Evolutionary conservation across 495 filamentous ascomycete genomes (phyloP).

Genomic region (Eremomyces bilateralis): DNA sequence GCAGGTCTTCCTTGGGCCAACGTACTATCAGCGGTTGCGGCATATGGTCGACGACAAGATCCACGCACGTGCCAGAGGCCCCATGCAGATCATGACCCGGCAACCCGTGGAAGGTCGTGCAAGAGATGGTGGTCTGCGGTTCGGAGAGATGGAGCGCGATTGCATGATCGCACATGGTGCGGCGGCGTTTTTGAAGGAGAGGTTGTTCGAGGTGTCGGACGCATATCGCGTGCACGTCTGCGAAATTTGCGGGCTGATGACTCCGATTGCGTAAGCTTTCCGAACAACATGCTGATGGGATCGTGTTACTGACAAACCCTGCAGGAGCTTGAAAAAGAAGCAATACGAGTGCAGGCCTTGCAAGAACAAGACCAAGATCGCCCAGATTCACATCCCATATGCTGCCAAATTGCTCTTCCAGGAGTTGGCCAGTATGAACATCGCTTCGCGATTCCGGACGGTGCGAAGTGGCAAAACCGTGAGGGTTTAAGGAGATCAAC

Average conservation of each 20-base stretch:
- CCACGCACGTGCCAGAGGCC: slow-evolving; percentile 84
- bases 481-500: too few relatives aligned
- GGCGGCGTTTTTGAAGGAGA: slow-evolving; percentile 88
- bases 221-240: slow-evolving; percentile 98
- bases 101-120: slow-evolving; percentile 98
- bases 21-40: slow-evolving; percentile 94
- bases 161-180: slow-evolving; percentile 99
- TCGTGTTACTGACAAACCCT: slow-evolving; percentile 12
- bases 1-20: slow-evolving; percentile 92
- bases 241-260: slow-evolving; percentile 98
- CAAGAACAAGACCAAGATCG: slow-evolving; percentile 96
- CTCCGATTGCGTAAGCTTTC: slow-evolving; percentile 79
- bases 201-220: slow-evolving; percentile 90
- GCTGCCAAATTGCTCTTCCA: slow-evolving; percentile 97
- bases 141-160: slow-evolving; percentile 99
- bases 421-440: slow-evolving; percentile 94
- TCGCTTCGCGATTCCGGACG: slow-evolving; percentile 90
- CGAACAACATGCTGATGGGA: slow-evolving; percentile 4
- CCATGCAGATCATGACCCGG: slow-evolving; percentile 88
- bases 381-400: slow-evolving; percentile 92
- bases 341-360: slow-evolving; percentile 91
- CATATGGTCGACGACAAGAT: slow-evolving; percentile 99
- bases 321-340: slow-evolving; percentile 81
- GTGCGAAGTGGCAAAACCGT: not conserved
- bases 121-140: slow-evolving; percentile 90